Percentiles rank a stretch among this genome's conserved stretches.
Conservation (phyloP, 129 eudicot genomes). For the Pulicaria dysenterica region DNA sequence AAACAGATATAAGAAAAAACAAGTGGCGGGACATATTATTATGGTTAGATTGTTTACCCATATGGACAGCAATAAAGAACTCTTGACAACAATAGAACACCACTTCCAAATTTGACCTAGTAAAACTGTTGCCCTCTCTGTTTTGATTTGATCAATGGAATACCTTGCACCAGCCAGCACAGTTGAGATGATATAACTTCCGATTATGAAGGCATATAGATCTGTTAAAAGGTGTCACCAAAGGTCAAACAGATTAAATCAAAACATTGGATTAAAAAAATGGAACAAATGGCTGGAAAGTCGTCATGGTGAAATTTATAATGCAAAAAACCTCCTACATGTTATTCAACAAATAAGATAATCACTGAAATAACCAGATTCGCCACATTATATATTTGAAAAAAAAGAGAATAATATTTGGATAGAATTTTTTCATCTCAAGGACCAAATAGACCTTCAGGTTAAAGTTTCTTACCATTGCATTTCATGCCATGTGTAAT, state of each 20-base stretch:
- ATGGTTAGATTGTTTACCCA: slow-evolving; percentile 53
- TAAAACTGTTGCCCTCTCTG: slow-evolving; percentile 68
- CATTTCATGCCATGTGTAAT: slow-evolving; percentile 18
- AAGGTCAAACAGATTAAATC: background rate
- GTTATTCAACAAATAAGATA: background rate
- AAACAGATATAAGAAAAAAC: background rate
- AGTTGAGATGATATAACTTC: slow-evolving; percentile 89
- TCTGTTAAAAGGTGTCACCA: slow-evolving; percentile 37
- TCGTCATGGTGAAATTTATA: background rate
- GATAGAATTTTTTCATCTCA: slow-evolving; percentile 27
- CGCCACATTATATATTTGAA: background rate
- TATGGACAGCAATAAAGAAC: slow-evolving; percentile 74
- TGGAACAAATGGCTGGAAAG: background rate
- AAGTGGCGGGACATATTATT: background rate
- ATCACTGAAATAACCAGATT: background rate
- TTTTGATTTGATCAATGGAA: slow-evolving; percentile 59
- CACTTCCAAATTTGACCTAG: slow-evolving; percentile 80
- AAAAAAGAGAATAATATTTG: background rate
- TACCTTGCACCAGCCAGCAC: slow-evolving; percentile 81
- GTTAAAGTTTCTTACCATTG: background rate
- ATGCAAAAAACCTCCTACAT: background rate
- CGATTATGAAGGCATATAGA: slow-evolving; percentile 83
- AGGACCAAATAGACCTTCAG: slow-evolving; percentile 46
- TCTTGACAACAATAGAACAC: slow-evolving; percentile 80
- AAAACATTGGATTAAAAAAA: background rate